Evolutionary conservation across 2,329 filamentous ascomycete species (phyloP), one percentile per base, ranked within the genome.

Genomic region (Penicillium sp.): DNA sequence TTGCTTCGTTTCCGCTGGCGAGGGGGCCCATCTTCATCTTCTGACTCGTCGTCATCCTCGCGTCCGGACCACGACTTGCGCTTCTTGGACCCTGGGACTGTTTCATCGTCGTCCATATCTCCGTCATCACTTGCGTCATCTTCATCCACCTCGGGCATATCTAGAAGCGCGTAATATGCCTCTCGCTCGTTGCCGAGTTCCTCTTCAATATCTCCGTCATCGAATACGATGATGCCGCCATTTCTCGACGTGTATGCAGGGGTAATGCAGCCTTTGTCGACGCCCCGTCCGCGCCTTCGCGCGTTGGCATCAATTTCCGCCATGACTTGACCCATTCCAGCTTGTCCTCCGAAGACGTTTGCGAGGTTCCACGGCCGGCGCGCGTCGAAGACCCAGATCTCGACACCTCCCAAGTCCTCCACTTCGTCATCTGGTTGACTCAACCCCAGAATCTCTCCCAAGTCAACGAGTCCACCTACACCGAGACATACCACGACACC

Each of bases 161-260:
- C 87, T 42, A 90, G 79, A 47, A 97, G 76, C n/a, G 87, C 87
- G 59, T 89, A 83, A 67, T 95, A 97, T 36, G 94, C 92, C 53
- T 90, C 85, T 61, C 85, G 82, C 72, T 97, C 91, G 1, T 76
- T 76, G 12, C 72, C 74, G 31, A 99, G 76, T 31, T 92, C 89
- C 61, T 93, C 88, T 61, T 93, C 88, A 46, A 99, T 92, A 70
- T 99, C 94, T 1, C 93, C 94, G 67, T 97, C 94, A 66, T 97
- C 94, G 70, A 94, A 95, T 2, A 96, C 91, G 55, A 99, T 84
- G 39, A 99, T 88, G 0, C 94, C 94, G 16, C 93, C 93, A 65
- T 82, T 87, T 28, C 90, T 88, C 5, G 89, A 85, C 58, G 83
- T 86, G 69, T 95, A 96, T 0, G 80, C 76, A 13, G 84, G 81